Percentiles rank a stretch among this genome's conserved stretches.
phyloP scores from a whole-genome alignment of 768 basidiomycete genomes.

The Russula brevipes region DNA sequence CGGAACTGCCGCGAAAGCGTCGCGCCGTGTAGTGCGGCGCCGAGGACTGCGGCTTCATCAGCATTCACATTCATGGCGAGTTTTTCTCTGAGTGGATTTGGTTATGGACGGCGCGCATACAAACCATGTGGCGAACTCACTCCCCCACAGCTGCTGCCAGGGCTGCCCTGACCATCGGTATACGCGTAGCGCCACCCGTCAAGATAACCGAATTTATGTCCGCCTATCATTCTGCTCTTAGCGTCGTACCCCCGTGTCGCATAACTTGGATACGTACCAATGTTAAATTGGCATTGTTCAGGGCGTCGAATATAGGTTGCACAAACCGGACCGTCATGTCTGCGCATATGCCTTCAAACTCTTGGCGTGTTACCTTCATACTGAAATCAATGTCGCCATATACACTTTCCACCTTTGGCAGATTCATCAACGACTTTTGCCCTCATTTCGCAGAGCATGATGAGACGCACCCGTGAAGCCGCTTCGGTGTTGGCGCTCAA shows the following conservation, averaged over 20 bases:
- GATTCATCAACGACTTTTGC: conserved; percentile 2
- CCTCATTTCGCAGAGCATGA: neutral
- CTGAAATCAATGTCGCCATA: conserved; percentile 90
- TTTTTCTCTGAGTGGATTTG: conserved; percentile 48
- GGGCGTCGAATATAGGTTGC: conserved; percentile 69
- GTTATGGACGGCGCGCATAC: conserved; percentile 1
- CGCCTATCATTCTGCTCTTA: conserved; percentile 41
- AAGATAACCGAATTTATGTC: conserved; percentile 86
- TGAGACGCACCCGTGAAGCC: conserved; percentile 51
- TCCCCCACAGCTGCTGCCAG: conserved; percentile 74
- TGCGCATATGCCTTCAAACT: conserved; percentile 71
- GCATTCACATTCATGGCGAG: conserved; percentile 95
- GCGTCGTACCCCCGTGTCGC: neutral
- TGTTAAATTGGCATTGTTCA: conserved; percentile 59
- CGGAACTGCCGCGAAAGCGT: conserved; percentile 84
- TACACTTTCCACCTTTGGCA: conserved; percentile 72
- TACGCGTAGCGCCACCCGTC: conserved; percentile 85
- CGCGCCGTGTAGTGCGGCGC: conserved; percentile 89
- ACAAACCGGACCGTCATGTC: conserved; percentile 62
- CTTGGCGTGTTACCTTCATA: conserved; percentile 64
- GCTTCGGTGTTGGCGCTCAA: conserved; percentile 90
- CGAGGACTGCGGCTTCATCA: conserved; percentile 92
- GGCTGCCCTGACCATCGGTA: conserved; percentile 86
- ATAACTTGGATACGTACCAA: conserved; percentile 42
- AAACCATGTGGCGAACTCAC: conserved; percentile 35